phyloP scores from a whole-genome alignment of 2,329 filamentous ascomycete species.

The Coleophoma cylindrospora region DNA sequence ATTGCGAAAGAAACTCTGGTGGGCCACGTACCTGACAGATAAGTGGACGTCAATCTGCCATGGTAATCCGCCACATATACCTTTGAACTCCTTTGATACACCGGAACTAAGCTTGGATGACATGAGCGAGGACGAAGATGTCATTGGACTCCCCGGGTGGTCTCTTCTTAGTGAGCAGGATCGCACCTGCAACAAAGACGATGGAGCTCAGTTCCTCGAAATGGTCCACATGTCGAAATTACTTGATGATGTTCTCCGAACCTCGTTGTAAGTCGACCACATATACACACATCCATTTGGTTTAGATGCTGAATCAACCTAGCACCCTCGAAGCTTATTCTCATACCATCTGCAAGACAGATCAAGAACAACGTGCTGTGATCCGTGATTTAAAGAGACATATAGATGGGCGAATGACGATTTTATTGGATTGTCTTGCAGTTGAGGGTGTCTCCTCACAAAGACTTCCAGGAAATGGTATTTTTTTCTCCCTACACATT shows the following conservation, averaged over 20 bases:
- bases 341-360: not conserved
- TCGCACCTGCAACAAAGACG: constrained; percentile 27
- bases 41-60: constrained; percentile 41
- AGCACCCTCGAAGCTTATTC: constrained; percentile 12
- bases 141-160: constrained; percentile 25
- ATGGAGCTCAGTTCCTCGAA: constrained; percentile 29
- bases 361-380: not conserved
- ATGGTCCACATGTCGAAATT: constrained; percentile 8
- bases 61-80: constrained; percentile 41
- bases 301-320: not conserved
- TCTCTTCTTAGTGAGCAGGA: constrained; percentile 30
- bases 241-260: constrained; percentile 2
- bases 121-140: constrained; percentile 36
- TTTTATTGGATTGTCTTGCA: no score
- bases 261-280: constrained; percentile 7
- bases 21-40: constrained; percentile 36
- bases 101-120: constrained; percentile 34
- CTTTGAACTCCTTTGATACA: constrained; percentile 34
- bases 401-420: not conserved
- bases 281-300: not conserved
- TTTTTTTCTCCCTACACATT: no score
- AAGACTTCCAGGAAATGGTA: no score
- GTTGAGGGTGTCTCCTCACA: no score
- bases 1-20: constrained; percentile 31
- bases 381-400: not conserved